Evolutionary conservation across 805 yeast species (phyloP), one percentile per base, ranked within the genome.

Genomic region (Metschnikowia gelsemii): DNA sequence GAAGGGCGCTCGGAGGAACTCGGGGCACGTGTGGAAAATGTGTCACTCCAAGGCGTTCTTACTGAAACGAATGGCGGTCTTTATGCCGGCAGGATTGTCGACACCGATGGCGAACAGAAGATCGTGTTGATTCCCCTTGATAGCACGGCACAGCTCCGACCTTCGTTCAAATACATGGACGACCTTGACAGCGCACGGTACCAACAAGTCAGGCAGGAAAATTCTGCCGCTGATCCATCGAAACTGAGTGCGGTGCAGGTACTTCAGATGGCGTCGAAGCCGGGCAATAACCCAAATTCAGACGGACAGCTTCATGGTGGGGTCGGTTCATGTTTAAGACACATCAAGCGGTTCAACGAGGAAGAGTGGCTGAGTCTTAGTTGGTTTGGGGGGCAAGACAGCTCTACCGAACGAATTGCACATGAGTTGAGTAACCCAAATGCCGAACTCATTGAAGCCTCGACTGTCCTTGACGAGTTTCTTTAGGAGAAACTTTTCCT

Each of bases 131-230:
- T 78, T 1, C 86, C 91, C 1, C 70, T 90, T 1, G 75, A 78
- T 25, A 72, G 79, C 16, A 78, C 85, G 0, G 78, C 84, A 0
- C 97, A 91, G 61, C 61, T 93, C 46, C 75, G 96, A 51, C 93
- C 97, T 2, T 76, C 77, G 52, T 87, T 93, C 64, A 76, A 75
- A 49, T 87, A 90, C 57, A 79, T 89, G 31, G 96, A 89, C 58
- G 80, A 74, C 47, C 57, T 63, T 46, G 78, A 72, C 43, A 67
- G 67, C 42, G 72, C 65, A 40, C 74, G 69, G 66, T 70, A 55
- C 40, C 66, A 45, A 42, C 69, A 52, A 49, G 63, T 57, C 42
- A 63, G 50, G 56, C 69, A 70, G 33, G 73, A 72, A 29, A 51
- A 63, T 5, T 59, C 68, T 9, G 32, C 44, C 4, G 5, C 41